Evolutionary conservation across 768 basidiomycete species (phyloP), one percentile per base, ranked within the genome.

Genomic region (Mycena capillaripes): DNA sequence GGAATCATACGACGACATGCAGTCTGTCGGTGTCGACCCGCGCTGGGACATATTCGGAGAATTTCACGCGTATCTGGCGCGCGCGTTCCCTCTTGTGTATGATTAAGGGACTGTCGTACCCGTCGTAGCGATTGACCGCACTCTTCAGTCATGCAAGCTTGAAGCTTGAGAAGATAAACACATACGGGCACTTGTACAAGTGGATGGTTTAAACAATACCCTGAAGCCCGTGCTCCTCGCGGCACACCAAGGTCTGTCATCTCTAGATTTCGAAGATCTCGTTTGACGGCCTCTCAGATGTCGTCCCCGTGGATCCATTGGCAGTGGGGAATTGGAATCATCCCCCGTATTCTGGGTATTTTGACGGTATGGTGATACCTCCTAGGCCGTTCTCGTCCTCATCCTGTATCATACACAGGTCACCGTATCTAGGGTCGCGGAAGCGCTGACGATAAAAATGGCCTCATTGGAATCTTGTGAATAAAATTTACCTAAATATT

Each of bases 201-300:
- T 95, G 93, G 93, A 82, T 86, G 94, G 94, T 2, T 85, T 87
- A 4, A 85, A 94, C 73, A 66, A 78, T 8, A 80, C 84, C 0
- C 83, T 93, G 21, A 92, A 93, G 78, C 94, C 95, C 1, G 73
- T 95, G 14, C 82, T 95, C 10, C 79, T 93, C 44, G 86, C 87
- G 16, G 91, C 87, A 6, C 92, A 93, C 77, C 91, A 92, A 85
- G 91, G 91, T 88, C 50, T 30, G 79, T 65, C 34, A 0, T 25
- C 42, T 30, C 25, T 48, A 52, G n/a, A 25, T 42, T 38, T 48
- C 74, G 56, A 9, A 25, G 8, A 30, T 30, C 25, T 5, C 30
- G 30, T 23, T n/a, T 62, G n/a, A 30, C 27, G 29, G 55, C n/a
- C 14, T n/a, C n/a, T 25, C 29, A 90, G 91, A 92, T 75, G 90